These are phyloP conservation scores for Fusarium sp. DNA, from an alignment of 2,329 filamentous ascomycete genomes.

Conservation along the genomic window DNA sequence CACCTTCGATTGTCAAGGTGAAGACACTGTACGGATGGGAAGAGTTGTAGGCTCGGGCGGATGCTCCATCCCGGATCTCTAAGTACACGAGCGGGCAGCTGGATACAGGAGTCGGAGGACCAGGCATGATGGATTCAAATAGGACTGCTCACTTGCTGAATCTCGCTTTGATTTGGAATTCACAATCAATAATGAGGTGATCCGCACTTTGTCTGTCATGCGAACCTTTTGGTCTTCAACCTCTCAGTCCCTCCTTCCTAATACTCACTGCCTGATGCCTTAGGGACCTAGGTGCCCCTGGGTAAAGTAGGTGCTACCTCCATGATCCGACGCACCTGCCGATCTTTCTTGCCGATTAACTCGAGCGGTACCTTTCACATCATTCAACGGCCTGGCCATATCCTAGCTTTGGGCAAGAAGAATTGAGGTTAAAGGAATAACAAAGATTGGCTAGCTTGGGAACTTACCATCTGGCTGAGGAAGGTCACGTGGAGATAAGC, in stretches of 20 bases:
- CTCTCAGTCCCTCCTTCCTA: background rate
- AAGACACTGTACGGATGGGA: slow-evolving; percentile 36
- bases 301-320: background rate
- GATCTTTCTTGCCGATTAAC: background rate
- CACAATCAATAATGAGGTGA: background rate
- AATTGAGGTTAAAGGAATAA: slow-evolving; percentile 33
- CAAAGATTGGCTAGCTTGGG: slow-evolving; percentile 7
- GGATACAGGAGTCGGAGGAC: slow-evolving; percentile 48
- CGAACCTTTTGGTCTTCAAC: background rate
- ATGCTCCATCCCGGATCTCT: slow-evolving; percentile 46
- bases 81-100: slow-evolving; percentile 48
- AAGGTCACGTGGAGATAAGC: slow-evolving; percentile 37
- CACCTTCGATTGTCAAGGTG: slow-evolving; percentile 48
- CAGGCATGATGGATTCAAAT: slow-evolving; percentile 39
- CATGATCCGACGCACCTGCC: background rate
- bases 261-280: background rate
- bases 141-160: background rate
- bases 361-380: background rate
- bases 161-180: background rate
- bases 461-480: background rate
- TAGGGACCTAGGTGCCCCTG: background rate
- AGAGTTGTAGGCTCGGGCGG: slow-evolving; percentile 41
- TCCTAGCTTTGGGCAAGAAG: background rate
- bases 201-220: background rate
- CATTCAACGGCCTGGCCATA: background rate